Base-by-base conservation (phyloP, 768 basidiomycete genomes). In the Psilocybe subaeruginosa region DNA sequence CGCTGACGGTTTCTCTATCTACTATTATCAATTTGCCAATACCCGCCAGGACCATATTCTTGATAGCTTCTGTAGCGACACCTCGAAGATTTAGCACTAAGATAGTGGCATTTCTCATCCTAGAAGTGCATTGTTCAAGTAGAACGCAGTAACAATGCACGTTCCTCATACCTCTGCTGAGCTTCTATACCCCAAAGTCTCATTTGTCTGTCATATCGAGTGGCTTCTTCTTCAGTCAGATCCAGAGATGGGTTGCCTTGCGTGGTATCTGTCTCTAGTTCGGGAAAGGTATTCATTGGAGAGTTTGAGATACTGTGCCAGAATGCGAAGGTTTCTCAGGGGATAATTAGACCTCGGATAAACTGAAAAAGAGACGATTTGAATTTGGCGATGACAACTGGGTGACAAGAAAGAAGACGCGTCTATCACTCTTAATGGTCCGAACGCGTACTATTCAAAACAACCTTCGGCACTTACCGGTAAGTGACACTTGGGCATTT, bases 111-210 rank as follows among this genome's bases (percentile, higher is more conserved):
- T 92, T 95, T 67, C 94, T 86, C 94, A 97, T 97, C 73, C 95
- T 97, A 73, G 37, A 69, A 55, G 59, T 57, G 66, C 14, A 62
- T 70, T 72, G 11, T 33, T 69, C 37, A 53, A 23, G 43, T 58
- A 47, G 59, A 29, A 56, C 53, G 50, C 54, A 57, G 49, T 62
- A 62, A 54, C 50, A 37, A 30, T 39, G 64, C 8, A 43, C 14
- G 8, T 43, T 43, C n/a, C 6, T 68, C 78, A 62, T 67, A 93
- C 95, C 91, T 85, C 76, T 97, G 94, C 73, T 99, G 97, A 37
- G 97, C 97, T 73, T 98, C 97, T 45, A 98, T 85, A 48, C 97
- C 97, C 97, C 97, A 99, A 67, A 98, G 77, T 31, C 97, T 87
- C 79, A 99, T 97, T 75, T 99, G 96, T 29, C 97, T 88, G 74